Evolutionary conservation across 2,329 filamentous ascomycete genomes (phyloP).

Genomic region (Sporothrix pallida): DNA sequence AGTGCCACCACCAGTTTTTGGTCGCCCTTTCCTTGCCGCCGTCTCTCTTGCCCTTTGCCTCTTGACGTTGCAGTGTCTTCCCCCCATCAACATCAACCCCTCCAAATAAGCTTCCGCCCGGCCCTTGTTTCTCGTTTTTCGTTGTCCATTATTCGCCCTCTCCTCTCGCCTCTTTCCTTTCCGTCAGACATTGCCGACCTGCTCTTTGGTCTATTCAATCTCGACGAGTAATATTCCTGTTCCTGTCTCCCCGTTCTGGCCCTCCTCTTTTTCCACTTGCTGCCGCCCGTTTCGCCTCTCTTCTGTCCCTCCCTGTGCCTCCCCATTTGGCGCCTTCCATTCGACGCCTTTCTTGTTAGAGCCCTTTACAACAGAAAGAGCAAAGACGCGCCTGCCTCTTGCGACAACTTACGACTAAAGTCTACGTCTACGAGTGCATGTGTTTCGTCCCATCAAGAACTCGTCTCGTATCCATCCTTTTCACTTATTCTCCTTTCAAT

Average conservation of each 20-base stretch:
- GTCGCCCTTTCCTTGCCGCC: neutral
- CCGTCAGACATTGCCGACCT: neutral
- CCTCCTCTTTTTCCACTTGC: slow-evolving; percentile 16
- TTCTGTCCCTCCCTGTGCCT: slow-evolving; percentile 1
- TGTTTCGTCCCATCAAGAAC: neutral
- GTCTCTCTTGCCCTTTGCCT: neutral
- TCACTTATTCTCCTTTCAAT: neutral
- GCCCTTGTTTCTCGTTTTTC: neutral
- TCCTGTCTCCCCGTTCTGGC: neutral
- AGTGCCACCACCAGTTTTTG: neutral
- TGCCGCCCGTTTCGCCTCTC: slow-evolving; percentile 12
- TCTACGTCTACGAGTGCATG: neutral
- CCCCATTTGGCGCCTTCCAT: slow-evolving; percentile 21
- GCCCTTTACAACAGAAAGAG: no score
- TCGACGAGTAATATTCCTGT: neutral
- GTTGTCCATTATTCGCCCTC: neutral
- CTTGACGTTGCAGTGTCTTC: slow-evolving; percentile 2
- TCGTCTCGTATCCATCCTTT: neutral
- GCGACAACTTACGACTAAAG: slow-evolving; percentile 3
- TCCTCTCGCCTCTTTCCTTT: slow-evolving; percentile 5
- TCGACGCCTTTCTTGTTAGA: slow-evolving; percentile 13
- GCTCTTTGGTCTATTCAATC: neutral
- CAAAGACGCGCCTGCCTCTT: slow-evolving; percentile 13
- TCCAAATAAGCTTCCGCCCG: slow-evolving; percentile 18
- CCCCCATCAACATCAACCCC: neutral